A percentile compares a stretch with the other conserved stretches of the same genome.
These are phyloP conservation scores for Sugiyamaella chiloensis DNA, from an alignment of 805 yeast genomes.

Conservation along the genomic window DNA sequence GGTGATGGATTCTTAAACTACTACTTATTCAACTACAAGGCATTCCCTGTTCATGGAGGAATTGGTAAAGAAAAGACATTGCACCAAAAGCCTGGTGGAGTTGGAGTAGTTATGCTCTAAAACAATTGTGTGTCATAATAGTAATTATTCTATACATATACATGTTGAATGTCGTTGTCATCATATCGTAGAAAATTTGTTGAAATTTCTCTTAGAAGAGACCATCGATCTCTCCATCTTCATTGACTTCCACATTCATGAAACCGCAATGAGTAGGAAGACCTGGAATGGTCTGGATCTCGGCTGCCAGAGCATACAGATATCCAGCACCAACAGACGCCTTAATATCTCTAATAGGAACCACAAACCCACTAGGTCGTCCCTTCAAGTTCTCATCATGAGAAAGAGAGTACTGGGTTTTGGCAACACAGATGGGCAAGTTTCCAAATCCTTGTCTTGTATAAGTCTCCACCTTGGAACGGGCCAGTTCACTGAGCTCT, in stretches of 20 bases:
- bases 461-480: slow-evolving; percentile 75
- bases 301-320: slow-evolving; percentile 92
- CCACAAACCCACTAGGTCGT: slow-evolving; percentile 88
- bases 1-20: slow-evolving; percentile 93
- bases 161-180: slow-evolving; percentile 9
- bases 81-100: slow-evolving; percentile 65
- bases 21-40: slow-evolving; percentile 85
- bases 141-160: slow-evolving; percentile 3
- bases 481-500: slow-evolving; percentile 80
- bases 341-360: slow-evolving; percentile 92
- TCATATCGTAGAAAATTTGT: background rate
- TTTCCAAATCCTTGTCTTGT: slow-evolving; percentile 84
- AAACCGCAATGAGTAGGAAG: slow-evolving; percentile 93
- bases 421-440: slow-evolving; percentile 94
- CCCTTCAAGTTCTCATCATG: slow-evolving; percentile 93
- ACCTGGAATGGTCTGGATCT: slow-evolving; percentile 96
- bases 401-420: slow-evolving; percentile 94
- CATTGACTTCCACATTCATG: slow-evolving; percentile 92
- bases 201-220: slow-evolving; percentile 50
- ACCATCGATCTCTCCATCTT: slow-evolving; percentile 92
- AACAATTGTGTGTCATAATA: background rate
- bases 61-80: slow-evolving; percentile 54
- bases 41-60: slow-evolving; percentile 82
- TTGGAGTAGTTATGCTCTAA: slow-evolving; percentile 85
- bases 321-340: slow-evolving; percentile 97